Conservation (phyloP, 345 rosid species). For the Brassica juncea region DNA sequence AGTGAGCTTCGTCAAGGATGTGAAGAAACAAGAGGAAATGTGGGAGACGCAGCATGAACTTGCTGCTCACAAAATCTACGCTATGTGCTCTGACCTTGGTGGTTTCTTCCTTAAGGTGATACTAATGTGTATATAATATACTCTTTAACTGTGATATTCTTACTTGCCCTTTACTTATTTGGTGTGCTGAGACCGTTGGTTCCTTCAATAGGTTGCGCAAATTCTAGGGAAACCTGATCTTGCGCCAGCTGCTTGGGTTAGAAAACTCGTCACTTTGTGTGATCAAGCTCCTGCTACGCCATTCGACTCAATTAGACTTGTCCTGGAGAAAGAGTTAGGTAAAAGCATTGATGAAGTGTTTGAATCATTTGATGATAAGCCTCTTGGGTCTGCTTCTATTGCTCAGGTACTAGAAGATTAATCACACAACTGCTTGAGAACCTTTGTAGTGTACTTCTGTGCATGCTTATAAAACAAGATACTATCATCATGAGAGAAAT, state of each 20-base stretch:
- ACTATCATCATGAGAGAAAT: too few species aligned
- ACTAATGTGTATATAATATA: background rate
- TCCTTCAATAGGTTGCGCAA: conserved; percentile 67
- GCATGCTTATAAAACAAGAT: too few species aligned
- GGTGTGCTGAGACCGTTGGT: background rate
- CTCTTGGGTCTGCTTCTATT: conserved; percentile 96
- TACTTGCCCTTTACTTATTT: background rate
- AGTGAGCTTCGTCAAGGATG: conserved; percentile 77
- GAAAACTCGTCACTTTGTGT: conserved; percentile 81
- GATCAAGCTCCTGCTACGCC: conserved; percentile 92
- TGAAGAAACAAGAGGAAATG: conserved; percentile 68
- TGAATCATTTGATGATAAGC: conserved; percentile 73
- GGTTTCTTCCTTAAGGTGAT: conserved; percentile 99
- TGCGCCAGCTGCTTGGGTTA: conserved; percentile 94
- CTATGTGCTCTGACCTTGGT: conserved; percentile 88
- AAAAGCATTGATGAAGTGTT: conserved; percentile 53
- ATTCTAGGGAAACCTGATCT: conserved; percentile 91
- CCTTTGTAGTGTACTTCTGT: too few species aligned
- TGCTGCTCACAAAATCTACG: conserved; percentile 82
- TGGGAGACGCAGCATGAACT: conserved; percentile 91
- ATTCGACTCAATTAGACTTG: conserved; percentile 49
- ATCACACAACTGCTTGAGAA: background rate
- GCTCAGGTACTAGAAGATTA: conserved; percentile 65
- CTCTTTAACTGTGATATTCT: too few species aligned
- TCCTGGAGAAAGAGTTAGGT: conserved; percentile 76